Evolutionary conservation across 2,329 filamentous ascomycete genomes (phyloP).

Genomic region (Apiospora hydei): DNA sequence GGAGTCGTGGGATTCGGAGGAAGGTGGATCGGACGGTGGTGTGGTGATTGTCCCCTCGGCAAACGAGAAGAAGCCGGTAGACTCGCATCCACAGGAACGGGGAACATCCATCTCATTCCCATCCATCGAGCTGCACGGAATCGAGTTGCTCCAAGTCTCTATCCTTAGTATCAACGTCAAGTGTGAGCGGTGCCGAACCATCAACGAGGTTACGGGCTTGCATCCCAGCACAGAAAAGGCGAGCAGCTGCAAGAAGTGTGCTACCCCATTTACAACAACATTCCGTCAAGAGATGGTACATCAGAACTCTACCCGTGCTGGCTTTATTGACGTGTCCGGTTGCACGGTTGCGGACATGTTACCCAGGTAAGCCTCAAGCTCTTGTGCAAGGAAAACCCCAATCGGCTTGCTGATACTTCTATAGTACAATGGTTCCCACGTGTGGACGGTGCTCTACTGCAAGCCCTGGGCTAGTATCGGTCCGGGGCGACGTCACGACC

Average conservation of each 20-base stretch:
- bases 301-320: slow-evolving; percentile 74
- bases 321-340: slow-evolving; percentile 79
- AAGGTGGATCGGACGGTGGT: slow-evolving; percentile 48
- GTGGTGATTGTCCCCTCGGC: slow-evolving; percentile 47
- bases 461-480: slow-evolving; percentile 72
- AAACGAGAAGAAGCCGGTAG: slow-evolving; percentile 39
- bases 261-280: slow-evolving; percentile 55
- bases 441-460: slow-evolving; percentile 78
- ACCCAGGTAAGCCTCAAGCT: slow-evolving; percentile 57
- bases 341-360: slow-evolving; percentile 80
- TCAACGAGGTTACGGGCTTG: slow-evolving; percentile 72
- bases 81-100: slow-evolving; percentile 60
- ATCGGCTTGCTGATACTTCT: slow-evolving; percentile 22
- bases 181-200: slow-evolving; percentile 79
- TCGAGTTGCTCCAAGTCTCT: slow-evolving; percentile 76
- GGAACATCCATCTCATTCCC: slow-evolving; percentile 84
- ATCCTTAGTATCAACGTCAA: slow-evolving; percentile 75
- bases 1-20: slow-evolving; percentile 56
- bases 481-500: slow-evolving; percentile 75
- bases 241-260: slow-evolving; percentile 66
- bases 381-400: too few species aligned
- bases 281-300: slow-evolving; percentile 78
- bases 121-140: slow-evolving; percentile 75
- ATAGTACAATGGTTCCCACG: slow-evolving; percentile 78
- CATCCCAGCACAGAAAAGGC: slow-evolving; percentile 61